Percentiles rank a stretch among this genome's conserved stretches.
phyloP scores from a whole-genome alignment of 1,139 yeast species.

The Saccharomyces hybrid region DNA sequence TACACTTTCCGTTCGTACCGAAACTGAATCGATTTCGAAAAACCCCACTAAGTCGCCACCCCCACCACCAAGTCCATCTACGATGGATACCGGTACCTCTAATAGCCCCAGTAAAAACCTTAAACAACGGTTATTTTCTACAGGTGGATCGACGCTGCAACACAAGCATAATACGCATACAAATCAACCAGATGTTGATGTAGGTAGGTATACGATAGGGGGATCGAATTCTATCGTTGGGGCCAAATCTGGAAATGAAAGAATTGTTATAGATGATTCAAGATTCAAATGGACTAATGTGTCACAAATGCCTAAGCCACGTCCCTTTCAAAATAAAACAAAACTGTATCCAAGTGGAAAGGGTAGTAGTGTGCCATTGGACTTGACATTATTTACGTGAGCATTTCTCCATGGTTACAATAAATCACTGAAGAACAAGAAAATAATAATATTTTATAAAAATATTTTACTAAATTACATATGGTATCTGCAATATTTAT shows the following conservation, averaged over 20 bases:
- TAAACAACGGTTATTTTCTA: conserved; percentile 30
- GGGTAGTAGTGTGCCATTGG: conserved; percentile 87
- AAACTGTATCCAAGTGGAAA: conserved; percentile 93
- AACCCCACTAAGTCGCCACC: conserved; percentile 6
- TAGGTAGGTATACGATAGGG: conserved; percentile 28
- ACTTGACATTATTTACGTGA: conserved; percentile 33
- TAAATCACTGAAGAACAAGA: background rate
- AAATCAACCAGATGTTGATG: conserved; percentile 33
- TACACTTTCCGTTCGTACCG: background rate
- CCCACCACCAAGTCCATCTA: conserved; percentile 13
- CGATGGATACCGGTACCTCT: conserved; percentile 11
- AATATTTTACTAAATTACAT: background rate
- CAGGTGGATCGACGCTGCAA: conserved; percentile 17
- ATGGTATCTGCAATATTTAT: background rate
- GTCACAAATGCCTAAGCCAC: conserved; percentile 71
- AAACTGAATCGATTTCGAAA: background rate
- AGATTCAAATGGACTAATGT: conserved; percentile 67
- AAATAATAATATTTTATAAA: background rate
- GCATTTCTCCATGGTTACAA: background rate
- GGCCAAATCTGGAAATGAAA: conserved; percentile 32
- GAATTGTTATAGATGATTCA: conserved; percentile 57
- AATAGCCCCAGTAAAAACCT: conserved; percentile 19
- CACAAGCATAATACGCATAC: conserved; percentile 16
- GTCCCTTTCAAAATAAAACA: conserved; percentile 58
- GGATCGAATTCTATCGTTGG: conserved; percentile 37